phyloP scores from a whole-genome alignment of 805 yeast species.

The Spathaspora boniae region DNA sequence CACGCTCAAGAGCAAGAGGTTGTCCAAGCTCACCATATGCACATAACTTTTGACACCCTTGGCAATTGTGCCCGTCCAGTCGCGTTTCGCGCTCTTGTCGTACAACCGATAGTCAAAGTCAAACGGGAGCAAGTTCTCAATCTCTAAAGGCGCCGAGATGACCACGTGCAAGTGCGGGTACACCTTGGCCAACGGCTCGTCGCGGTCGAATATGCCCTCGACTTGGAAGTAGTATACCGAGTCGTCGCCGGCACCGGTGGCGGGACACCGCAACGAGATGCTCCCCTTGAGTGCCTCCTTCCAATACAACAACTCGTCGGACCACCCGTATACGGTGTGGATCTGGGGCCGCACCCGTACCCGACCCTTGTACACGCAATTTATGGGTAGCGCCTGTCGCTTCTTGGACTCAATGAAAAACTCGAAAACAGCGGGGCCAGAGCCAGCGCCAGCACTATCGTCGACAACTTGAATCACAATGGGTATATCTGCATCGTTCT shows the following conservation, averaged over 20 bases:
- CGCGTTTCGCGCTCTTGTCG: conserved; percentile 67
- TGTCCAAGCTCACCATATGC: conserved; percentile 75
- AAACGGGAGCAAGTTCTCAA: conserved; percentile 82
- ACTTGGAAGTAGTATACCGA: conserved; percentile 67
- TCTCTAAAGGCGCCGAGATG: conserved; percentile 79
- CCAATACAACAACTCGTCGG: conserved; percentile 65
- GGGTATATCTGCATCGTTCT: conserved; percentile 59
- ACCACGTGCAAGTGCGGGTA: conserved; percentile 83
- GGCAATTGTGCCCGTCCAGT: conserved; percentile 58
- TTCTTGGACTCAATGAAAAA: conserved; percentile 50
- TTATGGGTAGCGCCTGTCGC: conserved; percentile 70
- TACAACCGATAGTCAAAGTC: conserved; percentile 72
- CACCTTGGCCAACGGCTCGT: conserved; percentile 67
- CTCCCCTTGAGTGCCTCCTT: conserved; percentile 42
- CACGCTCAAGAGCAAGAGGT: conserved; percentile 68
- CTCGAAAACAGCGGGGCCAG: too few species aligned
- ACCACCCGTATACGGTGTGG: conserved; percentile 63
- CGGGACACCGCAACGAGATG: conserved; percentile 59
- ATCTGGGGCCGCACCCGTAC: conserved; percentile 62
- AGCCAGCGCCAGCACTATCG: conserved; percentile 28
- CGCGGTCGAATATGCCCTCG: conserved; percentile 57
- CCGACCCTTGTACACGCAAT: conserved; percentile 54
- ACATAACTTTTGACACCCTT: conserved; percentile 69
- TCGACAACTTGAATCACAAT: conserved; percentile 45
- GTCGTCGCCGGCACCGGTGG: conserved; percentile 33